Evolutionary conservation across 1,284 basidiomycete species (phyloP).

Genomic region (Coniferiporia weirii): DNA sequence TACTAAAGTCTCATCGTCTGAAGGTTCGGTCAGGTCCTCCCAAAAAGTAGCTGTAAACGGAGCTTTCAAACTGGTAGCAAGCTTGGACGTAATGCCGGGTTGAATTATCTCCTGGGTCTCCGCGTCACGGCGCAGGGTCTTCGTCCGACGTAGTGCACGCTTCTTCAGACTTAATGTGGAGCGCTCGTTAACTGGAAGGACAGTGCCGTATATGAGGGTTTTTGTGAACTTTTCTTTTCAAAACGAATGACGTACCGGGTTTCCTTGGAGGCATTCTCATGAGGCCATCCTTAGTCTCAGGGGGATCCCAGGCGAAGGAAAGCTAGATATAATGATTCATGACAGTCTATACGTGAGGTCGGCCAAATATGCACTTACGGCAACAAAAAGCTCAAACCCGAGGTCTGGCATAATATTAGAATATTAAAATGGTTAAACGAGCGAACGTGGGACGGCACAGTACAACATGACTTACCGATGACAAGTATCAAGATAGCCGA

Average conservation of each 20-base stretch:
- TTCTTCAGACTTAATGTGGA: slow-evolving; percentile 52
- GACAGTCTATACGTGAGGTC: neutral
- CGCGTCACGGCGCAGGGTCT: slow-evolving; percentile 40
- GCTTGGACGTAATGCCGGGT: slow-evolving; percentile 37
- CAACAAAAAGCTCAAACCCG: neutral
- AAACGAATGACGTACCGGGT: slow-evolving; percentile 37
- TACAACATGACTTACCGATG: slow-evolving; percentile 42
- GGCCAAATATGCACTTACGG: neutral
- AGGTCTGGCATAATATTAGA: neutral
- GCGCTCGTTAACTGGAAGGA: slow-evolving; percentile 43
- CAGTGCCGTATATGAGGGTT: neutral
- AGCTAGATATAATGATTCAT: slow-evolving; percentile 33
- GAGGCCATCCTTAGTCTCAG: slow-evolving; percentile 57
- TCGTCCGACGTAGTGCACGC: slow-evolving; percentile 52
- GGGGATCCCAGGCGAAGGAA: slow-evolving; percentile 67
- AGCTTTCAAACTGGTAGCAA: slow-evolving; percentile 36
- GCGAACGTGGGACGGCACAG: neutral
- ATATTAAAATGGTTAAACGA: neutral
- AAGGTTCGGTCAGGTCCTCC: slow-evolving; percentile 48
- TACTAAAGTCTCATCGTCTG: slow-evolving; percentile 55
- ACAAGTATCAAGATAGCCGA: slow-evolving; percentile 66
- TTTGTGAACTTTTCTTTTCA: no score
- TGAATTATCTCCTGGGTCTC: slow-evolving; percentile 44
- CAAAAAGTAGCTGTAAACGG: slow-evolving; percentile 58
- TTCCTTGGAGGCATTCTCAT: slow-evolving; percentile 66